phyloP scores from a whole-genome alignment of 495 filamentous ascomycete species.

The Podospora pseudocomata region DNA sequence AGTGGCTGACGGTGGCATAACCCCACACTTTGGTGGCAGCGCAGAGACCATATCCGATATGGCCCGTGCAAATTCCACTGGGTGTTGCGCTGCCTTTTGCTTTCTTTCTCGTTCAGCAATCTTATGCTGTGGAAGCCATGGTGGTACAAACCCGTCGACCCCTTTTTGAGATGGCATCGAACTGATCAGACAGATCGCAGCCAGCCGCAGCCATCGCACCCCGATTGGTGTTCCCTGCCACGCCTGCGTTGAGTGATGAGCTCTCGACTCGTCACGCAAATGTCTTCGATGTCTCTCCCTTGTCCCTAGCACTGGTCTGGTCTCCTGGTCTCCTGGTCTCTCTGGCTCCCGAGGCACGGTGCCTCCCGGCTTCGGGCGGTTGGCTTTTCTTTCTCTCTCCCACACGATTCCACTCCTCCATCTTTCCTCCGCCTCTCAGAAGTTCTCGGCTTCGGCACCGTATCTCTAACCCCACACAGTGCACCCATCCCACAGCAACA shows the following conservation, averaged over 20 bases:
- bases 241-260: too few relatives aligned
- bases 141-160: neutral
- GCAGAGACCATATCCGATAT: neutral
- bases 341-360: constrained; percentile 10
- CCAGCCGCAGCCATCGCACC: constrained; percentile 6
- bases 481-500: neutral
- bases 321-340: too few relatives aligned
- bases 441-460: neutral
- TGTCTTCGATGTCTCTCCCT: constrained; percentile 5
- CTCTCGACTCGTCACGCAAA: constrained; percentile 17
- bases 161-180: constrained; percentile 2
- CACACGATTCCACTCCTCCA: neutral
- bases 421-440: neutral
- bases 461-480: neutral
- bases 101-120: neutral
- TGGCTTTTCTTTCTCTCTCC: neutral
- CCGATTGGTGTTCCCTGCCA: constrained; percentile 21
- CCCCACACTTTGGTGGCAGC: too few relatives aligned
- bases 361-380: constrained; percentile 6
- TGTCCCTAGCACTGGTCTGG: neutral
- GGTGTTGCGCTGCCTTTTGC: neutral
- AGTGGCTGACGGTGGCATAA: neutral
- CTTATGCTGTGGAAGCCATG: neutral
- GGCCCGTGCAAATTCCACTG: neutral
- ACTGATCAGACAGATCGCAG: constrained; percentile 11